Evolutionary conservation across 805 yeast genomes (phyloP).

Genomic region (Yamadazyma tumulicola): DNA sequence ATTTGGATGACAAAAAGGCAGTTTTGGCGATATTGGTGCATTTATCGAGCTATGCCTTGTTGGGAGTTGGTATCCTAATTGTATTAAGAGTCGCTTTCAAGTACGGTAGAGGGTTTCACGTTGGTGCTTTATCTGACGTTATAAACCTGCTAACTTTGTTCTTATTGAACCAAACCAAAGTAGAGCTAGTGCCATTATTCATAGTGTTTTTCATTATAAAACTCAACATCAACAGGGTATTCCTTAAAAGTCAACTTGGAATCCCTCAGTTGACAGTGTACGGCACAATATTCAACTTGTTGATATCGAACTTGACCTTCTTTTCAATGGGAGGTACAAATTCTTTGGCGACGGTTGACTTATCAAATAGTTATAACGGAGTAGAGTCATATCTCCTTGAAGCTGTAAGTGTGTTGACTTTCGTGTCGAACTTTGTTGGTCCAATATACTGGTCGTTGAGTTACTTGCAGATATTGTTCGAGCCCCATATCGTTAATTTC

Average conservation of each 20-base stretch:
- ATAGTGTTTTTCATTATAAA: constrained; percentile 31
- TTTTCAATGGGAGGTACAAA: constrained; percentile 90
- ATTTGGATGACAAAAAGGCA: constrained; percentile 7
- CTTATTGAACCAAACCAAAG: constrained; percentile 53
- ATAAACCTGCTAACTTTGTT: constrained; percentile 35
- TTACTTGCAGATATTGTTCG: constrained; percentile 38
- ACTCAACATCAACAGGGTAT: constrained; percentile 8
- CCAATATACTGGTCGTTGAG: constrained; percentile 77
- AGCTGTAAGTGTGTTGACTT: constrained; percentile 74
- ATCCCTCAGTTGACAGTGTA: constrained; percentile 15
- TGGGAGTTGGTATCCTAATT: constrained; percentile 26
- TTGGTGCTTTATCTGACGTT: constrained; percentile 33
- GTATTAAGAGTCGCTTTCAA: constrained; percentile 26
- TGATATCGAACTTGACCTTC: constrained; percentile 73
- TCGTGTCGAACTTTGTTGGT: constrained; percentile 79
- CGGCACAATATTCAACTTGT: constrained; percentile 36
- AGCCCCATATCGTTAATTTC: constrained; percentile 18
- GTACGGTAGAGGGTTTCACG: constrained; percentile 18
- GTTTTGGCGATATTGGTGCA: constrained; percentile 13
- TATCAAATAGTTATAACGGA: constrained; percentile 92
- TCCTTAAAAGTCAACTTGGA: constrained; percentile 2
- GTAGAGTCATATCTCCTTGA: constrained; percentile 63
- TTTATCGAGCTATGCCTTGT: constrained; percentile 23
- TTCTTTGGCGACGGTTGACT: constrained; percentile 84
- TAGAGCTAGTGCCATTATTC: constrained; percentile 55